A percentile compares a stretch with the other conserved stretches of the same genome.
Evolutionary conservation across 2,329 filamentous ascomycete genomes (phyloP).

Genomic region (Ceratocystis colombiana): DNA sequence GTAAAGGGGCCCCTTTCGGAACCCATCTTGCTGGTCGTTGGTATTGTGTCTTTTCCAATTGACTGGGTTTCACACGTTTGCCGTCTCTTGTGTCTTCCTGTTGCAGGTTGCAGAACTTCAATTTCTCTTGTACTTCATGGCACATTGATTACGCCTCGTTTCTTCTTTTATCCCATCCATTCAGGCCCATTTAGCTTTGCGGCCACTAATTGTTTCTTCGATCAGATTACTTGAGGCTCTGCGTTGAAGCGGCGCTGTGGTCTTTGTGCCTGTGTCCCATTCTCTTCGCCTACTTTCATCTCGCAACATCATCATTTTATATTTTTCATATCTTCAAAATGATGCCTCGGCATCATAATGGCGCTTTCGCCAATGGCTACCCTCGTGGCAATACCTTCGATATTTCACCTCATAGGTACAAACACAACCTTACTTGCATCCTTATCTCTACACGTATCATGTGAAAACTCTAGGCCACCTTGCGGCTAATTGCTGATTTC

Average conservation of each 20-base stretch:
- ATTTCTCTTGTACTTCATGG: background rate
- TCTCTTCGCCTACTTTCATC: background rate
- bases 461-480: background rate
- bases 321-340: slow-evolving; percentile 42
- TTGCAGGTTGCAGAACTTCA: background rate
- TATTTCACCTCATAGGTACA: slow-evolving; percentile 80
- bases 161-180: background rate
- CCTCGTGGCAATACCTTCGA: slow-evolving; percentile 69
- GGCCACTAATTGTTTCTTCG: background rate
- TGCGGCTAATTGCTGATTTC: slow-evolving; percentile 16
- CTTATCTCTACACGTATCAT: background rate
- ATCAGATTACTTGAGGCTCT: background rate
- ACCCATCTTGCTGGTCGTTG: background rate
- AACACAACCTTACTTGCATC: slow-evolving; percentile 13
- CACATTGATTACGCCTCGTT: slow-evolving; percentile 1
- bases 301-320: slow-evolving; percentile 2
- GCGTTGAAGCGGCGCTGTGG: slow-evolving; percentile 8
- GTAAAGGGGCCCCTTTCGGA: slow-evolving; percentile 23
- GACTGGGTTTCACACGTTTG: slow-evolving; percentile 12
- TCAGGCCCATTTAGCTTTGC: background rate
- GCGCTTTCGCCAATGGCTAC: slow-evolving; percentile 75
- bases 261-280: slow-evolving; percentile 6
- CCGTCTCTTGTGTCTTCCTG: background rate
- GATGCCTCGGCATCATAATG: slow-evolving; percentile 73
- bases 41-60: slow-evolving; percentile 21